Evolutionary conservation across 306 rosid species (phyloP), one percentile per base, ranked within the genome.

Genomic region (Erythrophleum fordii): DNA sequence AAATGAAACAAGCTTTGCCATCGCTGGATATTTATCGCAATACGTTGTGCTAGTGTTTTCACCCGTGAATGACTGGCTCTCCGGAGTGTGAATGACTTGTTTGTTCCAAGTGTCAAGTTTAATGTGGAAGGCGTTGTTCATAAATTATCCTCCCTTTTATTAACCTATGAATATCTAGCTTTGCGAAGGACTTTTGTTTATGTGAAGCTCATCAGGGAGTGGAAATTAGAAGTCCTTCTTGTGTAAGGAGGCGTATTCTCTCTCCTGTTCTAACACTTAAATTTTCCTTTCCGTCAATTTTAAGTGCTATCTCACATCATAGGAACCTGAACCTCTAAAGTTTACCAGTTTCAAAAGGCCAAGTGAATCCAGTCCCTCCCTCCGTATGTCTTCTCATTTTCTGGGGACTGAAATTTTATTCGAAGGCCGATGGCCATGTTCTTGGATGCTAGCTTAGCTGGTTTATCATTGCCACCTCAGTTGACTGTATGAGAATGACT

Each of bases 21-120:
- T 31, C 48, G 8, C 5, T 66, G 22, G 37, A 25, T 59, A 34
- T 42, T 45, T 55, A 6, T 8, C 58, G 28, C 65, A 77, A 25
- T 41, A 31, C 52, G 48, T 18, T 65, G 61, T 29, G 42, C 34
- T 44, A 5, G 35, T 34, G 48, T 37, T 72, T 69, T 55, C 16
- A 73, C 59, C 75, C 67, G 52, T 42, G 53, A 41, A 68, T 82
- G 34, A 26, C 58, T 6, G 18, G 39, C 77, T 58, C 23, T 46
- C 18, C 4, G 5, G 26, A 34, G 53, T 46, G 25, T 4, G 0
- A n/a, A 35, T 45, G 20, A 68, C 7, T 20, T 25, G 44, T 35
- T 28, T 61, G 34, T 69, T 35, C 46, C 72, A 56, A 35, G 55
- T 37, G 25, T 25, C 37, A 31, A 8, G 42, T 35, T 69, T 22